Conservation (phyloP, 176 grass and related monocot genomes). For the Zoysia pacifica region DNA sequence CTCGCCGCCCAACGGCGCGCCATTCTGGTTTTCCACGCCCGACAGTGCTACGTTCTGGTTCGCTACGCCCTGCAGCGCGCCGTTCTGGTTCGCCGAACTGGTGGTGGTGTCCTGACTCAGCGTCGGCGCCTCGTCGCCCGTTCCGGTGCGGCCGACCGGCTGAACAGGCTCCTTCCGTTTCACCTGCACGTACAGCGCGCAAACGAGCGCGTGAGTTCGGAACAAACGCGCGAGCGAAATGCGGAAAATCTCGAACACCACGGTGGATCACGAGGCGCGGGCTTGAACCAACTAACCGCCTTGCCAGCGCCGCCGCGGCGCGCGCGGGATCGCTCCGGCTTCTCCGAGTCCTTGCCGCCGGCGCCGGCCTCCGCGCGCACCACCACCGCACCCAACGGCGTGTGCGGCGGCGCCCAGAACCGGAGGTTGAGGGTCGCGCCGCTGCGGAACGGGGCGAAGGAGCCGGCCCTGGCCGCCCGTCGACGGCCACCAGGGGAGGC, state of each 20-base stretch:
- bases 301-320: constrained; percentile 6
- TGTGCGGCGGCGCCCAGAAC: constrained; percentile 1
- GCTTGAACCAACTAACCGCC: not conserved
- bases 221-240: not conserved
- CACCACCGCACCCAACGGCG: not conserved
- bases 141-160: constrained; percentile 35
- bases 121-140: not conserved
- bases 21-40: not conserved
- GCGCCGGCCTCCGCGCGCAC: constrained; percentile 13
- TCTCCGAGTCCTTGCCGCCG: not conserved
- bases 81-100: not conserved
- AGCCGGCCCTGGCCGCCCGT: not conserved
- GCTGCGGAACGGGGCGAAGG: not conserved
- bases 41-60: not conserved
- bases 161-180: constrained; percentile 31
- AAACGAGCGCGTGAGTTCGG: not conserved
- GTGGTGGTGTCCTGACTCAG: not conserved
- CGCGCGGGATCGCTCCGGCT: constrained; percentile 19
- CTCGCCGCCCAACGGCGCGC: not conserved
- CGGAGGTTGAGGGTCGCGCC: not conserved
- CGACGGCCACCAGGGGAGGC: constrained; percentile 8
- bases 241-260: not conserved
- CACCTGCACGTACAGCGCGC: constrained; percentile 12
- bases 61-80: not conserved
- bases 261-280: not conserved